These are phyloP conservation scores for Trichoderma koningiopsis DNA, from an alignment of 2,329 filamentous ascomycete genomes.

Conservation along the genomic window DNA sequence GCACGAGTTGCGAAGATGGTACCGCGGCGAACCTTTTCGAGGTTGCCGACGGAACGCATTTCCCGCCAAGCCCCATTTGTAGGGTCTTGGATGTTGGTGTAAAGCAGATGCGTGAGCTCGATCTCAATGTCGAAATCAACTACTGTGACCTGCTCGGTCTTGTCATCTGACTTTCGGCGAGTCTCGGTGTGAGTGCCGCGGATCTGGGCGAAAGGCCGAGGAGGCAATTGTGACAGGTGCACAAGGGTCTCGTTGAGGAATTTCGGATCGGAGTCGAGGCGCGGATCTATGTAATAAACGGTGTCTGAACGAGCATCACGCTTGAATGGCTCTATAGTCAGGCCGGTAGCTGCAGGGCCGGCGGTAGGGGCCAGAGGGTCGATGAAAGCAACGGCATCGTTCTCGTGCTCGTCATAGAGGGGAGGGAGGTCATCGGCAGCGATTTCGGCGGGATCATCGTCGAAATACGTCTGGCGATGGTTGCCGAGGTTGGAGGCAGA, in stretches of 20 bases:
- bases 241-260: conserved; percentile 50
- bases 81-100: conserved; percentile 45
- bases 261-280: conserved; percentile 48
- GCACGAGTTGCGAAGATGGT: conserved; percentile 58
- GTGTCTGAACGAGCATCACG: conserved; percentile 39
- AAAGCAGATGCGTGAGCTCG: conserved; percentile 62
- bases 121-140: conserved; percentile 63
- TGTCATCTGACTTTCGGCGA: conserved; percentile 31
- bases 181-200: conserved; percentile 56
- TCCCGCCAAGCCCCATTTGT: conserved; percentile 43
- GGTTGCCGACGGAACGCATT: conserved; percentile 57
- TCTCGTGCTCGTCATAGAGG: conserved; percentile 46
- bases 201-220: conserved; percentile 55
- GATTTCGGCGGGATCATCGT: conserved; percentile 42
- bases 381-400: conserved; percentile 27
- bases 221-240: conserved; percentile 50
- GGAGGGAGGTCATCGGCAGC: conserved; percentile 48
- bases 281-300: conserved; percentile 48
- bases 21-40: conserved; percentile 66
- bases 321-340: conserved; percentile 35
- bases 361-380: conserved; percentile 35
- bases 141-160: conserved; percentile 50
- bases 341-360: conserved; percentile 31
- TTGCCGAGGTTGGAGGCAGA: conserved; percentile 26
- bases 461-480: conserved; percentile 37